Base-by-base conservation (phyloP, 23 red algal genomes). In the Gracilaria domingensis region DNA sequence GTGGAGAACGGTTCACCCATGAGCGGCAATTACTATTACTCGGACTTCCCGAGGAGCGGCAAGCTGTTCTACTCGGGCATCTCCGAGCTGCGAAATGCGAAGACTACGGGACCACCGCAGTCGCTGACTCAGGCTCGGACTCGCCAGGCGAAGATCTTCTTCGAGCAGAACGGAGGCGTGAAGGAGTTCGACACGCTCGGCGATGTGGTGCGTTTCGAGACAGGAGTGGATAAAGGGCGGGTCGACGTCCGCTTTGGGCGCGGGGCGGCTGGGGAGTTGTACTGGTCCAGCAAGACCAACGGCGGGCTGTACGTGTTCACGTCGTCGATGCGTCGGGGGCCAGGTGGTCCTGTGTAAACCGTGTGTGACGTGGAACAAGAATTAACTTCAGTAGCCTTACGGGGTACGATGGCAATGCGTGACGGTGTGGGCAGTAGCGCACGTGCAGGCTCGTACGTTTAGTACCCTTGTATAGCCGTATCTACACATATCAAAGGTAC, bases 1-100 rank as follows among this genome's bases (percentile, higher is more conserved):
- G 72, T 88, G 3, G 85, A 88, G 47, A 88, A 88, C 33, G 85
- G 85, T 17, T 88, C 85, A 26, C 85, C 85, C 49, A 56, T 88
- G 85, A 35, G 49, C 8, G 85, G 85, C 38, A 88, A 56, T 14
- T 88, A 61, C 48, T 61, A 49, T 17, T 88, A 88, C 32, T 39
- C 85, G 1, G 58, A 88, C 49, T 88, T 88, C 18, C 85, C 85
- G 23, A 55, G 6, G 44, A 65, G 58, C 66, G 85, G 85, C 16
- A 55, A 75, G 18, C 48, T 88, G 65, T 88, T 76, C 33, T 88
- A 88, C 85, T 88, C 85, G 3, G 32, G 50, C 9, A 37, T 88
- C 24, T 53, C 29, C 21, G 85, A 88, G 11, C 70, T 88, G 70
- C 45, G 72, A 50, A 55, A 17, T 5, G 85, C 85, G 16, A 79